These are phyloP conservation scores for Inga laurina DNA, from an alignment of 306 rosid species.

Conservation along the genomic window DNA sequence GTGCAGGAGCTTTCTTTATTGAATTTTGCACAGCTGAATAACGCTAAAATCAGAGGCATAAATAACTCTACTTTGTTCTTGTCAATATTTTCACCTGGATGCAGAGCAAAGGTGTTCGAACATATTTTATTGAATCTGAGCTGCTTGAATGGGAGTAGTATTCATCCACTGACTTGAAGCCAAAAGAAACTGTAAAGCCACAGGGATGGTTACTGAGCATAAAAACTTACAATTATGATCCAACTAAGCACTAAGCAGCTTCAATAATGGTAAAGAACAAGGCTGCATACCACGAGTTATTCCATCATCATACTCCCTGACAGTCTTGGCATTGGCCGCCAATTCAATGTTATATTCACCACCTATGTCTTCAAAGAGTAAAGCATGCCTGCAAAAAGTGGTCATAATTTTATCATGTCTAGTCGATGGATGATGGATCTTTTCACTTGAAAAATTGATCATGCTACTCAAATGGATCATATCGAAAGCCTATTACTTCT, in stretches of 20 bases:
- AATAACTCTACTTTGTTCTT: neutral
- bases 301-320: constrained; percentile 87
- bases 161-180: constrained; percentile 93
- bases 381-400: constrained; percentile 64
- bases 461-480: too few species aligned
- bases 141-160: constrained; percentile 82
- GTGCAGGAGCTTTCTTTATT: neutral
- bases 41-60: neutral
- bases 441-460: constrained; percentile 22
- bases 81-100: constrained; percentile 68
- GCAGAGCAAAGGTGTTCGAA: constrained; percentile 84
- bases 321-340: constrained; percentile 76
- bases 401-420: neutral
- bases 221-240: constrained; percentile 27
- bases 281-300: constrained; percentile 79
- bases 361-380: constrained; percentile 74
- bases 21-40: constrained; percentile 21
- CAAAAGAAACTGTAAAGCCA: constrained; percentile 82
- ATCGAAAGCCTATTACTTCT: constrained; percentile 57
- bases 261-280: constrained; percentile 1
- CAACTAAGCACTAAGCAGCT: constrained; percentile 9
- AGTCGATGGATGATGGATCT: constrained; percentile 14
- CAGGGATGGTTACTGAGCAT: constrained; percentile 24
- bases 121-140: constrained; percentile 79
- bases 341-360: constrained; percentile 69